Evolutionary conservation across 2,329 filamentous ascomycete species (phyloP).

Genomic region (Calonectria fujianensis): DNA sequence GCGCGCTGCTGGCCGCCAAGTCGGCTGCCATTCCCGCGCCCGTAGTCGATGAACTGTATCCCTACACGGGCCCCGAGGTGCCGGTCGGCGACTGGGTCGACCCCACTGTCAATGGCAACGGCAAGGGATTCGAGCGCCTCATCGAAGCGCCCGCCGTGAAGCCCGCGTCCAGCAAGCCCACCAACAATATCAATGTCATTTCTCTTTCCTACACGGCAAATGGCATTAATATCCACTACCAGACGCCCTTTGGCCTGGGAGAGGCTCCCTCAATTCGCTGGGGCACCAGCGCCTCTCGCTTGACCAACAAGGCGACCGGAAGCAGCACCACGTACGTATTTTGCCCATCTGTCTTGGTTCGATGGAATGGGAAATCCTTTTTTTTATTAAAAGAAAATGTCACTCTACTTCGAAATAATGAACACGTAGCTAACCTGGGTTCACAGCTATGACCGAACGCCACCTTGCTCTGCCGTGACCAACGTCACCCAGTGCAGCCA

Average conservation of each 20-base stretch:
- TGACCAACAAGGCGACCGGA: slow-evolving; percentile 15
- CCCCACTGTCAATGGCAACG: slow-evolving; percentile 9
- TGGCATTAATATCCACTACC: slow-evolving; percentile 20
- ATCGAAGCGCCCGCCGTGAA: slow-evolving; percentile 3
- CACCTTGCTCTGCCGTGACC: slow-evolving; percentile 2
- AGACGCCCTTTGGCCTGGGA: slow-evolving; percentile 5
- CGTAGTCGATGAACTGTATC: slow-evolving; percentile 18
- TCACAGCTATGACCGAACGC: slow-evolving; percentile 6
- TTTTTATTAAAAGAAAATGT: no score
- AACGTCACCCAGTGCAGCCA: slow-evolving; percentile 23
- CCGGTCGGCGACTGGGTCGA: slow-evolving; percentile 15
- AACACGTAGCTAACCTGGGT: neutral
- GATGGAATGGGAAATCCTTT: no score
- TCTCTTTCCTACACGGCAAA: slow-evolving; percentile 16
- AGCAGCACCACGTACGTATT: slow-evolving; percentile 20
- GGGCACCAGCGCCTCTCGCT: neutral
- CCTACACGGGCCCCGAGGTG: slow-evolving; percentile 7
- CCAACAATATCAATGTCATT: slow-evolving; percentile 13
- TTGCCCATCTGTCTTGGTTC: neutral
- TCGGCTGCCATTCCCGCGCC: slow-evolving; percentile 5
- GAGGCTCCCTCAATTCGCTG: neutral
- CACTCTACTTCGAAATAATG: no score
- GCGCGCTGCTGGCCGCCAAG: slow-evolving; percentile 5
- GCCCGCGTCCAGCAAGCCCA: slow-evolving; percentile 9
- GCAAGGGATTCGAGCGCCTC: slow-evolving; percentile 18